These are phyloP conservation scores for Cystobasidium ongulense DNA, from an alignment of 768 basidiomycete species.

Conservation along the genomic window DNA sequence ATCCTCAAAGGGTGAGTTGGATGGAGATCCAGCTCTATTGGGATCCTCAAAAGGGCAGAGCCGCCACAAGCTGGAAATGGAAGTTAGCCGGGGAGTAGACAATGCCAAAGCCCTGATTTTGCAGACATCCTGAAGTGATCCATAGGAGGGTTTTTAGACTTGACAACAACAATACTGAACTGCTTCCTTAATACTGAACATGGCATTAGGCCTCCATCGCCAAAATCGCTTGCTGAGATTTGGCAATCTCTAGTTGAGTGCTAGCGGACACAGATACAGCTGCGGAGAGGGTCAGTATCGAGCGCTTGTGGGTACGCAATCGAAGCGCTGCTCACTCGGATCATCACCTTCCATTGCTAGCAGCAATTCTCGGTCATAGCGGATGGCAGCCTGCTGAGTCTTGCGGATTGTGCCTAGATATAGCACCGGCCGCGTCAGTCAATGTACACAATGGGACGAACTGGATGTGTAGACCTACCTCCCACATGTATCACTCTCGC, in stretches of 20 bases:
- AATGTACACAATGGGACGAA: not conserved
- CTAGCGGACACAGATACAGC: not conserved
- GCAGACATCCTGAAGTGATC: too few species aligned
- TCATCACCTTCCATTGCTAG: slow-evolving; percentile 16
- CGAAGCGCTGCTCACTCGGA: not conserved
- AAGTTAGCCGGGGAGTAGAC: too few species aligned
- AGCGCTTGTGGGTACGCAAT: not conserved
- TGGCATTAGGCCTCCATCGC: not conserved
- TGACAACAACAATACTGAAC: not conserved
- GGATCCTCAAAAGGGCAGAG: too few species aligned
- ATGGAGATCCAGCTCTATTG: too few species aligned
- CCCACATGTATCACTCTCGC: slow-evolving; percentile 36
- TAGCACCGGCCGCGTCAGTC: not conserved
- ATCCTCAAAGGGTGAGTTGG: too few species aligned
- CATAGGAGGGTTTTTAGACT: too few species aligned
- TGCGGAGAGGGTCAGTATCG: not conserved
- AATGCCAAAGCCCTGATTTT: too few species aligned
- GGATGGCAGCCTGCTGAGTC: slow-evolving; percentile 39
- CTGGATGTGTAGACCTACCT: slow-evolving; percentile 27
- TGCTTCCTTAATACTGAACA: not conserved
- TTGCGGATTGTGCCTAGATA: slow-evolving; percentile 40
- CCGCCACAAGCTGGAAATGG: too few species aligned
- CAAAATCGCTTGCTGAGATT: not conserved
- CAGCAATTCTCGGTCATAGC: slow-evolving; percentile 37
- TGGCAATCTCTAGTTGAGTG: not conserved